Percentiles rank a stretch among this genome's conserved stretches.
Conservation (phyloP, 768 basidiomycete genomes). For the Tylopilus intermedius region DNA sequence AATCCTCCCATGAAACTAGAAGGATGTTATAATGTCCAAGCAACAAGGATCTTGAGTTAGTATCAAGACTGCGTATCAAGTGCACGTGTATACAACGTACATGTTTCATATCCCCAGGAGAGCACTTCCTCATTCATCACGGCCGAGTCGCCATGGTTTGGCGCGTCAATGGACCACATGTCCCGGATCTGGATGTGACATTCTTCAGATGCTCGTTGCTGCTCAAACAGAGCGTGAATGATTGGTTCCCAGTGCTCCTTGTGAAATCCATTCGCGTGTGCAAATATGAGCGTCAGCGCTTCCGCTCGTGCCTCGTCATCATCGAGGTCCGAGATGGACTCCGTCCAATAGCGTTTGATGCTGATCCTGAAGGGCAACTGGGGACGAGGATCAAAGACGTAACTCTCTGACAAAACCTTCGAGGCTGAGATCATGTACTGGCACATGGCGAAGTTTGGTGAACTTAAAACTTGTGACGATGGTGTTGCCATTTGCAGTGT, state of each 20-base stretch:
- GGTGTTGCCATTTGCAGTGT: no score
- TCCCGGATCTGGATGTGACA: neutral
- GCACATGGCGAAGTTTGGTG: no score
- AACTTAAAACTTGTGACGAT: no score
- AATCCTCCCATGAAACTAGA: no score
- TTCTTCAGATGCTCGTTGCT: neutral
- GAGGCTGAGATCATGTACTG: no score
- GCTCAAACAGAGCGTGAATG: neutral
- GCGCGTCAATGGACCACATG: neutral
- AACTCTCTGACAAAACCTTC: neutral
- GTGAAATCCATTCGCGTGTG: conserved; percentile 1
- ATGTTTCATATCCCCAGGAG: no score
- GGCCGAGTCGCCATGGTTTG: no score
- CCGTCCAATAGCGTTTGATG: neutral
- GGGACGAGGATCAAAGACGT: neutral
- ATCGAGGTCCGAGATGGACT: neutral
- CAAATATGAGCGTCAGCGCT: conserved; percentile 3
- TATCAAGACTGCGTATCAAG: no score
- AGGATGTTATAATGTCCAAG: no score
- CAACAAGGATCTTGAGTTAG: no score
- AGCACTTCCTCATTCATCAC: no score
- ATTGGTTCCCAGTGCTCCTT: conserved; percentile 12
- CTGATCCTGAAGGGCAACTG: neutral
- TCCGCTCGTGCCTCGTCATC: neutral
- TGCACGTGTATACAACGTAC: no score